A percentile compares a stretch with the other conserved stretches of the same genome.
Conservation (phyloP, 306 rosid genomes). For the Cicer yamashitae region DNA sequence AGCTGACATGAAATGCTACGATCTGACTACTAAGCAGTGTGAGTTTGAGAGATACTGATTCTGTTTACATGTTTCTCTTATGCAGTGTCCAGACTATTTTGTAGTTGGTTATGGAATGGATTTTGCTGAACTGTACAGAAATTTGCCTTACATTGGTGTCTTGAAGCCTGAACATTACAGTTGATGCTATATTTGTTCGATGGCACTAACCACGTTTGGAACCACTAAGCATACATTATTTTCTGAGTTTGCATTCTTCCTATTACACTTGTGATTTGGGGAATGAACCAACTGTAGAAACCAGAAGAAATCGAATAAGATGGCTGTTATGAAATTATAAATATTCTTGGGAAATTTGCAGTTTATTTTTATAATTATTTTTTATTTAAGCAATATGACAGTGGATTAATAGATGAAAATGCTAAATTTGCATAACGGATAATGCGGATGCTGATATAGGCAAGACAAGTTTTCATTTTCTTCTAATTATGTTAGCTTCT, state of each 20-base stretch:
- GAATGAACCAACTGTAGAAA: constrained; percentile 9
- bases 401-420: neutral
- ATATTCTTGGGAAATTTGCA: constrained; percentile 6
- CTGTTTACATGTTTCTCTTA: constrained; percentile 23
- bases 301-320: constrained; percentile 10
- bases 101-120: constrained; percentile 98
- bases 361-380: constrained; percentile 11
- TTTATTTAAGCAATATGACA: constrained; percentile 1
- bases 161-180: constrained; percentile 76
- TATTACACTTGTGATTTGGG: neutral
- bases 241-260: constrained; percentile 7
- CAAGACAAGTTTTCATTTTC: no score
- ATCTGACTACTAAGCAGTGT: constrained; percentile 14
- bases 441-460: neutral
- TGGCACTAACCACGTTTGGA: constrained; percentile 1
- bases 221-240: constrained; percentile 7
- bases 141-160: constrained; percentile 87
- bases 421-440: neutral
- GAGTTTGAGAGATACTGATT: constrained; percentile 24
- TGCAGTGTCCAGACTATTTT: constrained; percentile 88
- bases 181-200: constrained; percentile 28
- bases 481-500: no score
- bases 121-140: constrained; percentile 76
- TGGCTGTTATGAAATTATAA: neutral
- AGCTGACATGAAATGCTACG: constrained; percentile 24